Evolutionary conservation across 2,329 filamentous ascomycete species (phyloP).

Genomic region (Lasiodiplodia theobromae): DNA sequence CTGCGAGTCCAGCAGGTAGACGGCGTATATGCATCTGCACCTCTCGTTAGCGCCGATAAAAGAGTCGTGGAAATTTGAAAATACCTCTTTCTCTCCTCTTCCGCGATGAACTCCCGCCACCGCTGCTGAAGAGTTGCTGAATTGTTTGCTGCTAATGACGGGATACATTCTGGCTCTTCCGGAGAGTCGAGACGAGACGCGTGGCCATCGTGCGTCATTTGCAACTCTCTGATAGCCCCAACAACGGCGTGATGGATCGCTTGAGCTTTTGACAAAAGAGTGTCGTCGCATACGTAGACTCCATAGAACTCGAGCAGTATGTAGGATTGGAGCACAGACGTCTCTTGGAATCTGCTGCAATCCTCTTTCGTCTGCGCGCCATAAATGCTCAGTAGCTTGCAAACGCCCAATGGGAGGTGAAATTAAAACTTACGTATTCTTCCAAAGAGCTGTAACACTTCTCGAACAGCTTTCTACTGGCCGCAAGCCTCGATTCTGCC

Average conservation of each 20-base stretch:
- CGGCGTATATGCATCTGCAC: constrained; percentile 36
- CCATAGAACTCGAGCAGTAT: constrained; percentile 34
- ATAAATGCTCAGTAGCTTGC: background rate
- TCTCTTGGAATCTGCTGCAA: constrained; percentile 8
- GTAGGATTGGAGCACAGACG: constrained; percentile 34
- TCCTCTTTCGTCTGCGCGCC: background rate
- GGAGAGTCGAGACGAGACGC: constrained; percentile 29
- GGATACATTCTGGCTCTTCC: constrained; percentile 34
- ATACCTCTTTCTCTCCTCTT: background rate
- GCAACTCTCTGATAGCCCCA: background rate
- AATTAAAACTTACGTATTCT: background rate
- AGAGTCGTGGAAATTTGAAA: too few species aligned
- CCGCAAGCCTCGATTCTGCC: background rate
- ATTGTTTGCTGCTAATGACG: constrained; percentile 28
- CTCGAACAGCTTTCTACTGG: background rate
- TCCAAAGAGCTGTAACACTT: background rate
- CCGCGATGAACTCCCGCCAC: background rate
- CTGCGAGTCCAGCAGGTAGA: constrained; percentile 36
- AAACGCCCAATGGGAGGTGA: background rate
- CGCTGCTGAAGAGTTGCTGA: background rate
- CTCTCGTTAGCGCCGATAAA: too few species aligned
- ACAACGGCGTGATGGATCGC: background rate
- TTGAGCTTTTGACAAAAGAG: constrained; percentile 1
- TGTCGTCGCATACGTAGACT: constrained; percentile 34
- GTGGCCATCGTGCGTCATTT: constrained; percentile 16